Conservation (phyloP, 83 land plant genomes). For the Diphasiastrum complanatum region DNA sequence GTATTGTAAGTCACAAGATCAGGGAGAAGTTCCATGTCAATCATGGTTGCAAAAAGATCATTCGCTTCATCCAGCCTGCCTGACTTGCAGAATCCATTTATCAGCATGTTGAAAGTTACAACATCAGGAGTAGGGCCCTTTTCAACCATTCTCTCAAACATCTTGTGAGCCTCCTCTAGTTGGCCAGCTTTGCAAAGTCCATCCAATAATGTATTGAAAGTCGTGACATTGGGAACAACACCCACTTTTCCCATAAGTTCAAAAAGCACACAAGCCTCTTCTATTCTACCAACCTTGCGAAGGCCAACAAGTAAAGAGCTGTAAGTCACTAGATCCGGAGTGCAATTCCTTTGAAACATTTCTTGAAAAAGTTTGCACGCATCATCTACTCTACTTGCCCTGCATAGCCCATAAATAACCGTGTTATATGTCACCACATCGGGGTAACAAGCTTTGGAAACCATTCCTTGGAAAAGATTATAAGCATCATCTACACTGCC, state of each 20-base stretch:
- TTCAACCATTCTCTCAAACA: neutral
- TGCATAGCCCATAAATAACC: neutral
- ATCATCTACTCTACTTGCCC: neutral
- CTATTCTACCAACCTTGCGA: neutral
- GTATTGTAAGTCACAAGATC: neutral
- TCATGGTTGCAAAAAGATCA: neutral
- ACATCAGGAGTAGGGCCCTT: neutral
- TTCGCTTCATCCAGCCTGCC: neutral
- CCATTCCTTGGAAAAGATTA: neutral
- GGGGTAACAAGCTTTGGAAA: neutral
- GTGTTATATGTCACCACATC: slow-evolving; percentile 1
- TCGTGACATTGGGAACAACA: neutral
- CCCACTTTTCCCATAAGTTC: neutral
- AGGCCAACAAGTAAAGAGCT: neutral
- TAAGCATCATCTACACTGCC: neutral
- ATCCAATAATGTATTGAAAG: neutral
- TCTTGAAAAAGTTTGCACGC: neutral
- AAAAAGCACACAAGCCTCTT: neutral
- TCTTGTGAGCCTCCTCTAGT: neutral
- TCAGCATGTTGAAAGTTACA: neutral
- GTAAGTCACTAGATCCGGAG: neutral
- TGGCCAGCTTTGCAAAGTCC: neutral
- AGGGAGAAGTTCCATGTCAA: neutral
- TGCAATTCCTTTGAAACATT: neutral
- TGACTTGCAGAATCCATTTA: neutral